phyloP scores from a whole-genome alignment of 2,329 filamentous ascomycete species.

The Colletotrichum salicis region DNA sequence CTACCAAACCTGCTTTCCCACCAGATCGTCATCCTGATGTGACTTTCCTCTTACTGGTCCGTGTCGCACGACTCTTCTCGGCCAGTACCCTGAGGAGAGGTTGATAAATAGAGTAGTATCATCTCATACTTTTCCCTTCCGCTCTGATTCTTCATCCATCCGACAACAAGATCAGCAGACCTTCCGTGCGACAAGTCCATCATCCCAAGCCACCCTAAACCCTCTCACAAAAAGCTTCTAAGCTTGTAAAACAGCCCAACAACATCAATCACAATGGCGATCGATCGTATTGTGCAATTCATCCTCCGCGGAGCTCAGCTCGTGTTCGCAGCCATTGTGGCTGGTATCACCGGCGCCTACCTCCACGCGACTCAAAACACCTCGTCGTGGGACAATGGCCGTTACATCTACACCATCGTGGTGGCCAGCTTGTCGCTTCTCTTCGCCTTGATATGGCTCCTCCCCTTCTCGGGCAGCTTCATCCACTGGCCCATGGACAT shows the following conservation, averaged over 20 bases:
- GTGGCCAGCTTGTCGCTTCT: conserved; percentile 76
- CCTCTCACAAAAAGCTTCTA: background rate
- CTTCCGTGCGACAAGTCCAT: background rate
- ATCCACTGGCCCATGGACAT: conserved; percentile 78
- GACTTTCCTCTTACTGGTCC: conserved; percentile 1
- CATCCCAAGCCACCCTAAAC: conserved; percentile 7
- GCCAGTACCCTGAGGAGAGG: background rate
- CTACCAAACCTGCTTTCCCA: conserved; percentile 32
- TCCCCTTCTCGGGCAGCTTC: conserved; percentile 76
- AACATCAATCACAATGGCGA: conserved; percentile 45
- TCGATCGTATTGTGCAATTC: conserved; percentile 53
- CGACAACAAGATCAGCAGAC: conserved; percentile 15
- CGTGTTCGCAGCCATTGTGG: conserved; percentile 77
- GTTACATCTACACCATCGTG: conserved; percentile 80
- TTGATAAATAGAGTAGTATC: conserved; percentile 32
- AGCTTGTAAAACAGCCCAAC: background rate
- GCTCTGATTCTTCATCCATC: background rate
- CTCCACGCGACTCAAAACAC: conserved; percentile 60
- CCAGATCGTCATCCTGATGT: conserved; percentile 18
- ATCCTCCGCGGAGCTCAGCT: conserved; percentile 62
- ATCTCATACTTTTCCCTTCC: background rate
- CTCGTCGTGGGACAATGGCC: conserved; percentile 65
- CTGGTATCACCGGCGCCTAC: conserved; percentile 75
- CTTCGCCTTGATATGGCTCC: conserved; percentile 75
- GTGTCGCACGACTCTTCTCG: background rate